Percentiles rank a stretch among this genome's conserved stretches.
phyloP scores from a whole-genome alignment of 208 protist species.

The Trypanosomatidae sp. region DNA sequence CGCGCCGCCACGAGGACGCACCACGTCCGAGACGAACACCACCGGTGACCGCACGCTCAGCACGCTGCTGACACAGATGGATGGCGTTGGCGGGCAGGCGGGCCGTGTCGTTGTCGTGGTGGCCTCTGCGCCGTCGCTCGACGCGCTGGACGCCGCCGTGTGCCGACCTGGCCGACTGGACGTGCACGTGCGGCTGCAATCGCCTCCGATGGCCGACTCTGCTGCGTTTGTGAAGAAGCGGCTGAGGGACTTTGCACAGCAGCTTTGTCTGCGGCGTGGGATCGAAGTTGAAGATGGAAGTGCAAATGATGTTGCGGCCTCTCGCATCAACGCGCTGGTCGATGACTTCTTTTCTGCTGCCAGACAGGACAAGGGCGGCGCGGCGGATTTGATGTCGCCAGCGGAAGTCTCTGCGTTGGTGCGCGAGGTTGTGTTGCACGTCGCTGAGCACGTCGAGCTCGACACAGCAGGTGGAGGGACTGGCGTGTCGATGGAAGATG shows the following conservation, averaged over 20 bases:
- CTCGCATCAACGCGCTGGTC: too few species aligned
- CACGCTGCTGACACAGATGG: constrained; percentile 92
- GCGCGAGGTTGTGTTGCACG: too few species aligned
- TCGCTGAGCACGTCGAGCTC: too few species aligned
- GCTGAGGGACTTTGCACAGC: constrained; percentile 22
- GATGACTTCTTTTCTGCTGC: too few species aligned
- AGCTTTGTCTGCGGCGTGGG: too few species aligned
- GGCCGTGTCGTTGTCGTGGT: constrained; percentile 71
- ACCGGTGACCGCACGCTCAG: constrained; percentile 87
- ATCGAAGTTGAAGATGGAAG: not conserved
- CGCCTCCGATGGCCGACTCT: constrained; percentile 12
- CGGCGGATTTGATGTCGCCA: too few species aligned
- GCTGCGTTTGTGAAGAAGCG: constrained; percentile 18
- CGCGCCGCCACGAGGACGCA: constrained; percentile 67
- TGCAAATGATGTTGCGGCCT: too few species aligned
- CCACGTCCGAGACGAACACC: constrained; percentile 47
- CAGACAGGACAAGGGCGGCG: too few species aligned
- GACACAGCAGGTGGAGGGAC: too few species aligned
- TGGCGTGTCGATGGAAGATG: too few species aligned
- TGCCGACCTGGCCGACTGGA: constrained; percentile 86
- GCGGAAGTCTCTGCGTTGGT: too few species aligned
- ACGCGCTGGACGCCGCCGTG: constrained; percentile 78
- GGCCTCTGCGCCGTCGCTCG: constrained; percentile 64
- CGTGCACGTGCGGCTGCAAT: constrained; percentile 64
- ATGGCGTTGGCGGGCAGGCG: constrained; percentile 55